These are phyloP conservation scores for Coemansia sp. DNA, from an alignment of 192 early-diverging fungal species.

Conservation along the genomic window DNA sequence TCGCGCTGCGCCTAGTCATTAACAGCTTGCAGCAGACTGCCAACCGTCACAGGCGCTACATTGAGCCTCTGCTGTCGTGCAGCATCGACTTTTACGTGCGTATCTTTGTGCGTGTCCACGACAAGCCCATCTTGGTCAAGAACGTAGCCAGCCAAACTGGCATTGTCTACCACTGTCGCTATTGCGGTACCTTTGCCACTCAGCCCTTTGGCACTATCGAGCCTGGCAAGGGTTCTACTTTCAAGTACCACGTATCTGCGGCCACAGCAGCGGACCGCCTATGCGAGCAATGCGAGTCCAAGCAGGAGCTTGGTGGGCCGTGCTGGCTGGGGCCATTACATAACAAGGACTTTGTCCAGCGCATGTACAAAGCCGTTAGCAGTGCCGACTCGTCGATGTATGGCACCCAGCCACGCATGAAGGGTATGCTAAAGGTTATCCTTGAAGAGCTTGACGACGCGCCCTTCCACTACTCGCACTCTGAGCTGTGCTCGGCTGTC, in stretches of 20 bases:
- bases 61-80: constrained; percentile 87
- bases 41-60: constrained; percentile 78
- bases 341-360: constrained; percentile 76
- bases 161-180: constrained; percentile 82
- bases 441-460: constrained; percentile 70
- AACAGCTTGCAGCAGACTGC: constrained; percentile 83
- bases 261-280: constrained; percentile 62
- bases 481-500: constrained; percentile 69
- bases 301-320: constrained; percentile 86
- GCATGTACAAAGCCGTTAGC: constrained; percentile 78
- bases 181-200: constrained; percentile 74
- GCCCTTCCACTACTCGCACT: constrained; percentile 84
- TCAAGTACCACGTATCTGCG: constrained; percentile 64
- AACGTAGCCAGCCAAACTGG: constrained; percentile 78
- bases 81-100: constrained; percentile 99
- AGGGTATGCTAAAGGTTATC: constrained; percentile 94
- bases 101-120: constrained; percentile 90
- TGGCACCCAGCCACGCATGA: constrained; percentile 84
- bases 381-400: constrained; percentile 60
- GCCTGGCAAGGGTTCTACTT: constrained; percentile 57
- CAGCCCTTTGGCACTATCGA: constrained; percentile 75
- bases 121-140: constrained; percentile 75
- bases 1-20: constrained; percentile 90
- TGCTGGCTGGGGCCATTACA: constrained; percentile 88
- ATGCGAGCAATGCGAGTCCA: constrained; percentile 78